phyloP scores from a whole-genome alignment of 371 early-diverging fungal species.

The Rhizopus microsporus region DNA sequence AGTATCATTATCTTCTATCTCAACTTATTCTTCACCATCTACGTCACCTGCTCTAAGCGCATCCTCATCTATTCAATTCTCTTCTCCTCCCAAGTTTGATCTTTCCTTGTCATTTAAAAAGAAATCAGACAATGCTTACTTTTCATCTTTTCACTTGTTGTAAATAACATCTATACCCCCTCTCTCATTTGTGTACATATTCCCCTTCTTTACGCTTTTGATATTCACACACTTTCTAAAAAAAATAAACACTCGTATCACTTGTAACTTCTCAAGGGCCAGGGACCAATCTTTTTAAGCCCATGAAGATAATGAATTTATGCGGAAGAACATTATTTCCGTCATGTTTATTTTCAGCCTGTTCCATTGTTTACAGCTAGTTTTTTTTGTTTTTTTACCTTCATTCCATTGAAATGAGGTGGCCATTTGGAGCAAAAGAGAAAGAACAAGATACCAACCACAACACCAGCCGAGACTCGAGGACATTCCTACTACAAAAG shows the following conservation, averaged over 20 bases:
- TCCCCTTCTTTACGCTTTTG: too few species aligned
- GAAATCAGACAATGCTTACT: not conserved
- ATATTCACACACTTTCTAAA: too few species aligned
- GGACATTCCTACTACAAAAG: not conserved
- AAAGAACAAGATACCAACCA: not conserved
- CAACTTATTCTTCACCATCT: constrained; percentile 15
- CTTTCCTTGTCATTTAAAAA: constrained; percentile 8
- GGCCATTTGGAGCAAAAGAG: not conserved
- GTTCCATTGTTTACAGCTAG: not conserved
- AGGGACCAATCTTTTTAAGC: too few species aligned
- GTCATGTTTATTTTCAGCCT: not conserved
- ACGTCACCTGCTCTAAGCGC: constrained; percentile 26
- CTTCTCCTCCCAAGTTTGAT: constrained; percentile 24
- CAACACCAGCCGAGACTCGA: too few species aligned
- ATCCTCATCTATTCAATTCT: constrained; percentile 17
- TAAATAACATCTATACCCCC: not conserved
- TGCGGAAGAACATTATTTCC: not conserved
- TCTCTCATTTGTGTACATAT: too few species aligned
- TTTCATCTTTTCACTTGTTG: not conserved
- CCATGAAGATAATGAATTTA: not conserved
- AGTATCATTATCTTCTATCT: constrained; percentile 1
- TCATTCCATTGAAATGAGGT: not conserved
- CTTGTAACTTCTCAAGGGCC: too few species aligned
- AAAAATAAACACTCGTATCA: too few species aligned
- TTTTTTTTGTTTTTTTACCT: not conserved